Evolutionary conservation across 768 basidiomycete species (phyloP).

Genomic region (Baorangia bicolor): DNA sequence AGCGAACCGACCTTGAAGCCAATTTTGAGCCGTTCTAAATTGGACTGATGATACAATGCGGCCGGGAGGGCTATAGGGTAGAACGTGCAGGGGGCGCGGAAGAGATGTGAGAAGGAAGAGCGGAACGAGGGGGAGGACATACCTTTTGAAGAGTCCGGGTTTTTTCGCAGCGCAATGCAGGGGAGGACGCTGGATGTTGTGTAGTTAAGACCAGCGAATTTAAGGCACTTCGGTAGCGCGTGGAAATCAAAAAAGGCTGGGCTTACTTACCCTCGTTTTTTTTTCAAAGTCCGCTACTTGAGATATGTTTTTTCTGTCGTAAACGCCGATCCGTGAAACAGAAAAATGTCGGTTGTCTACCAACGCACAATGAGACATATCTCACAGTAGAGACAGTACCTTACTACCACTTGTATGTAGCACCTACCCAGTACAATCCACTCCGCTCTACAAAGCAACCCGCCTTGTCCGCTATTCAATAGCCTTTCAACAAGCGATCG

Average conservation of each 20-base stretch:
- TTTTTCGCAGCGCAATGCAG: slow-evolving; percentile 33
- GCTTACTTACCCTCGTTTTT: slow-evolving; percentile 35
- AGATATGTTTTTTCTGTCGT: slow-evolving; percentile 24
- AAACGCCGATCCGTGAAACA: slow-evolving; percentile 25
- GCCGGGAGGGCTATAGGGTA: slow-evolving; percentile 44
- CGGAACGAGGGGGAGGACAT: slow-evolving; percentile 28
- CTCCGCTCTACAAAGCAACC: not conserved
- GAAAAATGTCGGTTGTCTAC: not conserved
- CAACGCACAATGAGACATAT: not conserved
- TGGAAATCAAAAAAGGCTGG: slow-evolving; percentile 38
- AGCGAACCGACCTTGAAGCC: slow-evolving; percentile 59
- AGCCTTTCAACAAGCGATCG: slow-evolving; percentile 1
- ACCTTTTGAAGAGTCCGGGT: slow-evolving; percentile 42
- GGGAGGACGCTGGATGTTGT: slow-evolving; percentile 31
- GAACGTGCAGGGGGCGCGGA: slow-evolving; percentile 25
- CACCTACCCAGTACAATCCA: not conserved
- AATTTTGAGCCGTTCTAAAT: slow-evolving; percentile 75
- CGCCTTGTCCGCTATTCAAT: not conserved
- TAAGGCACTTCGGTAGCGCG: slow-evolving; percentile 42
- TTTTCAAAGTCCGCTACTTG: slow-evolving; percentile 35
- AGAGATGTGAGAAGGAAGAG: slow-evolving; percentile 16
- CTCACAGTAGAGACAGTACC: not conserved
- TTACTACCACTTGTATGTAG: not conserved
- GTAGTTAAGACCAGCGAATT: slow-evolving; percentile 37
- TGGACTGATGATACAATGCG: slow-evolving; percentile 81